A percentile compares a stretch with the other conserved stretches of the same genome.
phyloP scores from a whole-genome alignment of 2,329 filamentous ascomycete species.

The Aspergillus tamarii region DNA sequence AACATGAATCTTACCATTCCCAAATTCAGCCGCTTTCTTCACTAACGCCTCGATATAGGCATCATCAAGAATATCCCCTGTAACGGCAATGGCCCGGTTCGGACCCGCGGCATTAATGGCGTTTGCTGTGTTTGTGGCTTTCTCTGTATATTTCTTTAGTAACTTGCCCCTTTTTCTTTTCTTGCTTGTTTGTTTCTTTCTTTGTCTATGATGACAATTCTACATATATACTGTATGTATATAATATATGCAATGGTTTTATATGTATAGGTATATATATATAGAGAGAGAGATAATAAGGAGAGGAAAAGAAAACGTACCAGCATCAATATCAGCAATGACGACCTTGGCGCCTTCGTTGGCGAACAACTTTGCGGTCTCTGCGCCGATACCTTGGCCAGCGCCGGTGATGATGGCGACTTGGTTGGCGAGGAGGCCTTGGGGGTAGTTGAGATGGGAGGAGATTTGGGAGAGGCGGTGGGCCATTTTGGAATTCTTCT shows the following conservation, averaged over 20 bases:
- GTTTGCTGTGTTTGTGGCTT: conserved; percentile 69
- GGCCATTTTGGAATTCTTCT: conserved; percentile 38
- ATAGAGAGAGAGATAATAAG: conserved; percentile 2
- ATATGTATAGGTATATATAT: background rate
- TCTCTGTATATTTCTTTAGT: conserved; percentile 53
- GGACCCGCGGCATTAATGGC: conserved; percentile 67
- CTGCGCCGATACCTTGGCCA: conserved; percentile 86
- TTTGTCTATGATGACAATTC: background rate
- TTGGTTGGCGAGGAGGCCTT: conserved; percentile 76
- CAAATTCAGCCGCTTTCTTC: conserved; percentile 75
- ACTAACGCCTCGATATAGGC: conserved; percentile 74
- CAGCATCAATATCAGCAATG: conserved; percentile 77
- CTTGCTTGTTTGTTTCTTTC: no score
- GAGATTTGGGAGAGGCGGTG: conserved; percentile 71
- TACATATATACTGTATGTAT: background rate
- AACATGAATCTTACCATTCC: conserved; percentile 84
- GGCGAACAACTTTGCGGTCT: conserved; percentile 78
- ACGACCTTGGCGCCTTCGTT: conserved; percentile 87
- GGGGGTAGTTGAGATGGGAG: conserved; percentile 79
- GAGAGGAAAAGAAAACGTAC: conserved; percentile 46
- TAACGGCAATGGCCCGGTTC: conserved; percentile 70
- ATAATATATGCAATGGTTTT: background rate
- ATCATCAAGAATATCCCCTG: conserved; percentile 75
- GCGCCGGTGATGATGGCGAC: conserved; percentile 86
- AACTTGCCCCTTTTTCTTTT: conserved; percentile 59